These are phyloP conservation scores for Colletotrichum sp. DNA, from an alignment of 2,329 filamentous ascomycete species.

Conservation along the genomic window DNA sequence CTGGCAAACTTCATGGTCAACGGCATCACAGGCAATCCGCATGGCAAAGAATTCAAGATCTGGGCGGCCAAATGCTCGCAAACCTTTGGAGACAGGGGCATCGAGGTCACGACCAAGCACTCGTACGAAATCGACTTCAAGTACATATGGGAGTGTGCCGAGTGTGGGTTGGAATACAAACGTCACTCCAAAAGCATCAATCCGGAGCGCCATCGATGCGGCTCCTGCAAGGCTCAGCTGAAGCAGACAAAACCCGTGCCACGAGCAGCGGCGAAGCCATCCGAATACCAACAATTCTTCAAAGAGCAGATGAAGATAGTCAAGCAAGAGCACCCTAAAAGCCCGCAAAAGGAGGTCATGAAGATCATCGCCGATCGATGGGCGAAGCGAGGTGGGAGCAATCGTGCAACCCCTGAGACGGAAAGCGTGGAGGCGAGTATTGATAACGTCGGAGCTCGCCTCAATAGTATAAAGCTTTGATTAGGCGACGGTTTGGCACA, in stretches of 20 bases:
- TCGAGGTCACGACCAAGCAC: constrained; percentile 89
- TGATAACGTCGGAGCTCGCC: neutral
- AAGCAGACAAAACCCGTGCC: constrained; percentile 83
- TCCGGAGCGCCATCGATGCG: constrained; percentile 73
- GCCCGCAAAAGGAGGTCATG: constrained; percentile 73
- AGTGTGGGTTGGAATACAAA: constrained; percentile 76
- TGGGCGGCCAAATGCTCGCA: constrained; percentile 66
- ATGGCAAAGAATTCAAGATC: constrained; percentile 82
- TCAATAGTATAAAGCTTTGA: constrained; percentile 1
- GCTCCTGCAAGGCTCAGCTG: constrained; percentile 73
- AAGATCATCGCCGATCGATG: constrained; percentile 68
- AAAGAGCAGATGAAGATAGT: constrained; percentile 72
- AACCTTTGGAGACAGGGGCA: constrained; percentile 64
- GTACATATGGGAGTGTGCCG: constrained; percentile 82
- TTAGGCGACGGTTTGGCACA: neutral
- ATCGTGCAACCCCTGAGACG: constrained; percentile 18
- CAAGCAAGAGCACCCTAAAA: constrained; percentile 59
- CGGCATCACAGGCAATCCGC: constrained; percentile 75
- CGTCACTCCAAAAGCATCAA: constrained; percentile 89
- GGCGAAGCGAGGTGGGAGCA: constrained; percentile 51
- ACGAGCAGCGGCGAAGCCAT: constrained; percentile 42
- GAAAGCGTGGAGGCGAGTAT: neutral
- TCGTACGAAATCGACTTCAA: constrained; percentile 90
- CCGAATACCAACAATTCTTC: constrained; percentile 59
- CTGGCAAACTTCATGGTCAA: constrained; percentile 90